Evolutionary conservation across 148 eudicot genomes (phyloP).

Genomic region (Camellia granthamiana): DNA sequence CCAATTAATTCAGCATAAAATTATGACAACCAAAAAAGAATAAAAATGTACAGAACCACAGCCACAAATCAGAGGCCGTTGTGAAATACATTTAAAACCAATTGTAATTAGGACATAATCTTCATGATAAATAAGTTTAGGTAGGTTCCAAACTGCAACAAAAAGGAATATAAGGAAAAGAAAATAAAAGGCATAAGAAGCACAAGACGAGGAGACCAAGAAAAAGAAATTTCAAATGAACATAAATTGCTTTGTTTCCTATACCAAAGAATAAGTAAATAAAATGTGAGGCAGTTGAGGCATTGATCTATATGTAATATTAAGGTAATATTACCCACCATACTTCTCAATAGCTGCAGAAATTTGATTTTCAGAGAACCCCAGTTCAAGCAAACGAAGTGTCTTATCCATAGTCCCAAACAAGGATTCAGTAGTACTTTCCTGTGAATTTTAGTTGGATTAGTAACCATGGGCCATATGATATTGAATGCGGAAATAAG

Average conservation of each 20-base stretch:
- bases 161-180: background rate
- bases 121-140: no score
- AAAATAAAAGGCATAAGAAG: background rate
- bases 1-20: background rate
- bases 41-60: background rate
- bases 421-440: slow-evolving; percentile 52
- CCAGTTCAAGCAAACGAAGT: slow-evolving; percentile 75
- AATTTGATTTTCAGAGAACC: slow-evolving; percentile 81
- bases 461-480: background rate
- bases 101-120: no score
- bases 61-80: no score
- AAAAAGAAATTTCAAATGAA: background rate
- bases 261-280: background rate
- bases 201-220: background rate
- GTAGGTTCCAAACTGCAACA: background rate
- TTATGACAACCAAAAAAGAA: slow-evolving; percentile 2
- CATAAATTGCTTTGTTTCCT: slow-evolving; percentile 1
- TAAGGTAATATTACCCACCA: slow-evolving; percentile 43
- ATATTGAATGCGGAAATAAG: background rate
- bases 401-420: slow-evolving; percentile 92
- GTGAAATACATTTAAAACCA: no score
- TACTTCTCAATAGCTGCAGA: slow-evolving; percentile 78
- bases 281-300: background rate
- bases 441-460: slow-evolving; percentile 39
- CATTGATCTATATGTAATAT: background rate